Conservation (phyloP, 306 rosid species). For the Fragaria vesca region DNA sequence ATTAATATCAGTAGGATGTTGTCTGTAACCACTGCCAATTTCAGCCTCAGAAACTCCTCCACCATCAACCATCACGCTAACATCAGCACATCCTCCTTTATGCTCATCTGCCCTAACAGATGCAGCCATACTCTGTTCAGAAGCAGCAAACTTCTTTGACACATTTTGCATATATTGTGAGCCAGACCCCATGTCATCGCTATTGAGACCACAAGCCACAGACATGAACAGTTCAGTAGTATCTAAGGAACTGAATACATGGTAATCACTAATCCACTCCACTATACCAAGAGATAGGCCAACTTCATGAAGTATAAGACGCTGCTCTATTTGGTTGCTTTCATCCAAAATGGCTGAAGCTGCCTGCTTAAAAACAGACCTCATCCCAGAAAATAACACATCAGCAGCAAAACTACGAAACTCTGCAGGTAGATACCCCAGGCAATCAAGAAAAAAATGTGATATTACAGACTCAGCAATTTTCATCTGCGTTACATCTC, state of each 20-base stretch:
- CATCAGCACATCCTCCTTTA: constrained; percentile 28
- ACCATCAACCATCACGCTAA: constrained; percentile 20
- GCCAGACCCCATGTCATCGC: constrained; percentile 26
- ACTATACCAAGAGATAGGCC: constrained; percentile 73
- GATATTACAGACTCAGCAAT: constrained; percentile 50
- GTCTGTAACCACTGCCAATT: constrained; percentile 26
- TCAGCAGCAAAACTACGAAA: constrained; percentile 66
- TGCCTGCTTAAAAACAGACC: constrained; percentile 63
- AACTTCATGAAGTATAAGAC: constrained; percentile 81
- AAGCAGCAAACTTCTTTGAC: constrained; percentile 28
- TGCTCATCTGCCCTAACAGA: constrained; percentile 25
- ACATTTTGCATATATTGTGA: constrained; percentile 32
- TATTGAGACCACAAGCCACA: constrained; percentile 38
- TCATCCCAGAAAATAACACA: constrained; percentile 77
- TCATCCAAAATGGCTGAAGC: constrained; percentile 70
- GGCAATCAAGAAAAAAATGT: constrained; percentile 73
- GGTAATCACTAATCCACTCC: constrained; percentile 79
- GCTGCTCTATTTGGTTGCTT: constrained; percentile 63
- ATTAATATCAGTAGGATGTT: constrained; percentile 27
- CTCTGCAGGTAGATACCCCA: constrained; percentile 67
- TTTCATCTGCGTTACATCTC: constrained; percentile 36
- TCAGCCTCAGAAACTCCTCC: constrained; percentile 34
- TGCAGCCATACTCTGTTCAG: constrained; percentile 35
- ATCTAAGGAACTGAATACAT: constrained; percentile 41
- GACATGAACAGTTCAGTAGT: constrained; percentile 24